Conservation (phyloP, 305 asterid species). For the Solanum hybrid region DNA sequence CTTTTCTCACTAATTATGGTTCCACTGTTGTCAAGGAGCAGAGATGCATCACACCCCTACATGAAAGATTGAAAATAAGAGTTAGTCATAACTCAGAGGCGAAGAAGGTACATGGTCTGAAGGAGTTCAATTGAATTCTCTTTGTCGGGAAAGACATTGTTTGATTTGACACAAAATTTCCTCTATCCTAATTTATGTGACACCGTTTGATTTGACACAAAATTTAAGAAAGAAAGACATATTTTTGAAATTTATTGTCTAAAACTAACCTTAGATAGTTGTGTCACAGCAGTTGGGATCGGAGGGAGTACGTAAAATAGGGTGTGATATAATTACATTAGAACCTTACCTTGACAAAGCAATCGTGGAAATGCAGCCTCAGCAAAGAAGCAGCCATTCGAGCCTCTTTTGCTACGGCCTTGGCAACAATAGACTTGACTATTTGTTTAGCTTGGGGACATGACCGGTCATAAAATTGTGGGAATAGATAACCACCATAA, state of each 20-base stretch:
- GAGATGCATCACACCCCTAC: slow-evolving; percentile 43
- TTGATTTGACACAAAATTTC: too few species aligned
- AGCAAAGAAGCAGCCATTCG: slow-evolving; percentile 92
- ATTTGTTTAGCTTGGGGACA: slow-evolving; percentile 61
- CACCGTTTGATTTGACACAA: background rate
- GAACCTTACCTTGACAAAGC: slow-evolving; percentile 70
- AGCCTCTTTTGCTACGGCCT: slow-evolving; percentile 64
- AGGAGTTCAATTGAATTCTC: too few species aligned
- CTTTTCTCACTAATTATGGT: slow-evolving; percentile 27
- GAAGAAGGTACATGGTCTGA: too few species aligned
- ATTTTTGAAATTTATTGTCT: background rate
- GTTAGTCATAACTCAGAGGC: background rate
- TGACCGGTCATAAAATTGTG: slow-evolving; percentile 65
- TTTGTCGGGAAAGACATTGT: too few species aligned
- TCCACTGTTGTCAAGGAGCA: slow-evolving; percentile 27
- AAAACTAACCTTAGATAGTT: background rate
- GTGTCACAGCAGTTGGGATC: background rate
- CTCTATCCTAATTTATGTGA: background rate
- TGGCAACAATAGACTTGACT: slow-evolving; percentile 50
- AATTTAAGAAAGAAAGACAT: too few species aligned
- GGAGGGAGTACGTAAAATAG: background rate
- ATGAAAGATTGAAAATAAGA: background rate
- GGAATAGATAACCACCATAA: slow-evolving; percentile 54
- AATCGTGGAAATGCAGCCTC: slow-evolving; percentile 90
- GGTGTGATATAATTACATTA: background rate